Percentiles rank a stretch among this genome's conserved stretches.
These are phyloP conservation scores for Lipomyces yamanashiensis DNA, from an alignment of 805 yeast species.

Conservation along the genomic window DNA sequence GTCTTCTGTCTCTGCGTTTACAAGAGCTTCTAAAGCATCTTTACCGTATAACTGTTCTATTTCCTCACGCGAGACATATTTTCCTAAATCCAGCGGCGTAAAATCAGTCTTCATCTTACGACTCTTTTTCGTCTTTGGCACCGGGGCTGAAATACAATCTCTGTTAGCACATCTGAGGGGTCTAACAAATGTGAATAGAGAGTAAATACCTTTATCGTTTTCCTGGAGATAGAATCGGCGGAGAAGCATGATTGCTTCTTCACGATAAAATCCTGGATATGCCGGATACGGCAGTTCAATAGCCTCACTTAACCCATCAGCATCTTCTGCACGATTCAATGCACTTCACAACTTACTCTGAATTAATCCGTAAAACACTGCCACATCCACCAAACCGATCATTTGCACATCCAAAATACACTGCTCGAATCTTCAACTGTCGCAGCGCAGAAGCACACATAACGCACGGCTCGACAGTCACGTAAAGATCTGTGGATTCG, in stretches of 20 bases:
- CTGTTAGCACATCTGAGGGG: background rate
- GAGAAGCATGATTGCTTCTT: slow-evolving; percentile 80
- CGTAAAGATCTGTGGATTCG: slow-evolving; percentile 70
- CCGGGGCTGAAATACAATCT: slow-evolving; percentile 60
- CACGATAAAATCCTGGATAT: slow-evolving; percentile 77
- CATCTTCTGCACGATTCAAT: background rate
- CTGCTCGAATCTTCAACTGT: slow-evolving; percentile 73
- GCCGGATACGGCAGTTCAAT: slow-evolving; percentile 45
- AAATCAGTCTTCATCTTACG: slow-evolving; percentile 54
- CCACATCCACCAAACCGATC: slow-evolving; percentile 98
- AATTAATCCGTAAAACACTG: slow-evolving; percentile 68
- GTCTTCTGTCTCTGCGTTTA: background rate
- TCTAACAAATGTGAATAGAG: background rate
- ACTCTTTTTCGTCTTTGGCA: slow-evolving; percentile 71
- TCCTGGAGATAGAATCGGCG: slow-evolving; percentile 85
- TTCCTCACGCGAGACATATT: slow-evolving; percentile 28
- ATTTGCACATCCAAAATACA: slow-evolving; percentile 90
- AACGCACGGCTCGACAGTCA: slow-evolving; percentile 96
- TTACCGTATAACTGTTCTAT: slow-evolving; percentile 44
- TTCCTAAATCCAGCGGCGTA: slow-evolving; percentile 39
- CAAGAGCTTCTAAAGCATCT: slow-evolving; percentile 10
- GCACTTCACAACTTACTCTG: slow-evolving; percentile 45
- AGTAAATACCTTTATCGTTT: slow-evolving; percentile 56
- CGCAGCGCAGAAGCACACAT: slow-evolving; percentile 95
- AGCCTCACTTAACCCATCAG: slow-evolving; percentile 9